Evolutionary conservation across 495 filamentous ascomycete genomes (phyloP).

Genomic region (Cladorrhinum samala): DNA sequence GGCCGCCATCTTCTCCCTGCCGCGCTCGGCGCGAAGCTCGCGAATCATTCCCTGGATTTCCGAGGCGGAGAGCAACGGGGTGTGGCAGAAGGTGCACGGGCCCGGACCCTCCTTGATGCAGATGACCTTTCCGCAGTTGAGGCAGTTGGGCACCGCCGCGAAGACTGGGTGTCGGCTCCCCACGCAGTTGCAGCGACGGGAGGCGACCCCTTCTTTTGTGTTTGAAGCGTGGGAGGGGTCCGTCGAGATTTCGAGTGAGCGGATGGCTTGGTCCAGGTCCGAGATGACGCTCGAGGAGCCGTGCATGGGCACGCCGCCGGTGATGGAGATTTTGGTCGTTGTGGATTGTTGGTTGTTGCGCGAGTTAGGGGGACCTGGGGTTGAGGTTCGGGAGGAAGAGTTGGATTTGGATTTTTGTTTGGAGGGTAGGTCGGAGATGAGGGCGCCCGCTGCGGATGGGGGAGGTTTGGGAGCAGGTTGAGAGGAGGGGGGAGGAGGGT

Average conservation of each 20-base stretch:
- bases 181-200: conserved; percentile 74
- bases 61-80: conserved; percentile 59
- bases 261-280: conserved; percentile 87
- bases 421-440: conserved; percentile 74
- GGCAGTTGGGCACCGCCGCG: conserved; percentile 81
- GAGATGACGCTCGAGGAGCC: conserved; percentile 66
- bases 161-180: conserved; percentile 80
- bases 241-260: conserved; percentile 81
- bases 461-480: conserved; percentile 44
- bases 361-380: conserved; percentile 39
- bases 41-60: conserved; percentile 82
- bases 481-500: conserved; percentile 33
- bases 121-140: conserved; percentile 92
- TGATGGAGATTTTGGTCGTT: conserved; percentile 55
- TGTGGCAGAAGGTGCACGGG: conserved; percentile 86
- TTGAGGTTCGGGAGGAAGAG: conserved; percentile 48
- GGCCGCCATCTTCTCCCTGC: conserved; percentile 72
- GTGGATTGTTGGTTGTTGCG: conserved; percentile 18
- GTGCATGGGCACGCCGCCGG: conserved; percentile 70
- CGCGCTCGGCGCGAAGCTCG: conserved; percentile 79
- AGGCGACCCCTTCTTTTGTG: conserved; percentile 36
- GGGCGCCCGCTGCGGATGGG: conserved; percentile 63
- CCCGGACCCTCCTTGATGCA: conserved; percentile 91
- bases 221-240: conserved; percentile 60
- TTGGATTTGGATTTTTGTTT: conserved; percentile 54